Base-by-base conservation (phyloP, 257 asterid genomes). In the Nicotiana paniculata region DNA sequence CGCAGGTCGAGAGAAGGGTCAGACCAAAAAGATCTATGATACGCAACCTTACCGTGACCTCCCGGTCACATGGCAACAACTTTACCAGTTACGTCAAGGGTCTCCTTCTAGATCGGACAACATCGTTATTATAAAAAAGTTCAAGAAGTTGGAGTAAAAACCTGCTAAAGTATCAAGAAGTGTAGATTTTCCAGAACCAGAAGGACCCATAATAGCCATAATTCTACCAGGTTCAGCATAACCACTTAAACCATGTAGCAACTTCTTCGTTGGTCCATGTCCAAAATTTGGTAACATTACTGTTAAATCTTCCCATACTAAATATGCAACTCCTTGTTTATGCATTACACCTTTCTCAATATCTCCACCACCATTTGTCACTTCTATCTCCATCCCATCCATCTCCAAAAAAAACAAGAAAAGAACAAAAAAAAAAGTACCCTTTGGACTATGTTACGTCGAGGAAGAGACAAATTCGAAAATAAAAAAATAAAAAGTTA, bases 131-230 rank as follows among this genome's bases (percentile, higher is more conserved):
- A 43, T 1, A 7, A 43, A 43, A 21, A 43, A 43, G 3, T 43
- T 37, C 1, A 24, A 33, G 28, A 77, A 77, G 37, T 35, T 58
- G 75, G 46, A 46, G 35, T 48, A 72, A 11, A n/a, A 57, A 93
- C 99, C 99, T 88, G 98, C 97, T 77, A 96, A 91, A 43, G 99
- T 84, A 89, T 96, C 99, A 59, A 96, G 99, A 81, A 96, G 98
- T 12, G 99, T 95, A 28, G 98, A 93, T 92, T 95, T 95, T 51
- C 99, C 99, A 32, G 98, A 92, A 16, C 98, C 97, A 48, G 99
- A 96, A 87, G 99, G 99, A 61, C 99, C 99, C 97, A 96, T 96
- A 64, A 96, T 93, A 79, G 98, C 99, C 97, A 94, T 90, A 91
- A 91, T 93, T 90, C 97, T 88, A 75, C 97, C 97, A 39, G 98